phyloP scores from a whole-genome alignment of 208 protist genomes.

The Tritrichomonas musculus region DNA sequence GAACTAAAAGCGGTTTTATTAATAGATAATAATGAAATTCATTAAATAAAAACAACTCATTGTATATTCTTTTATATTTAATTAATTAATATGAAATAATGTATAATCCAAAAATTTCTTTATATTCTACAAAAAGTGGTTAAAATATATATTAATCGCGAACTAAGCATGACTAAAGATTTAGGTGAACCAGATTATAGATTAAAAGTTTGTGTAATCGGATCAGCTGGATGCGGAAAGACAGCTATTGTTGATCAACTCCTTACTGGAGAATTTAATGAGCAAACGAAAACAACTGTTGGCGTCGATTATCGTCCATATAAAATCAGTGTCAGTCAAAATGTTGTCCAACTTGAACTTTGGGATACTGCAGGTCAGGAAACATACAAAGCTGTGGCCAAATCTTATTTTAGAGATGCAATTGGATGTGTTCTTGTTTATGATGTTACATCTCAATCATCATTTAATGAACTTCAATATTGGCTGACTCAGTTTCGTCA shows the following conservation, averaged over 20 bases:
- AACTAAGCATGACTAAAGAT: too few relatives aligned
- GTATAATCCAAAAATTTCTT: too few relatives aligned
- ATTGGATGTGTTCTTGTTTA: conserved; percentile 25
- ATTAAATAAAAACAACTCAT: too few relatives aligned
- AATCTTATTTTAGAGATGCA: conserved; percentile 31
- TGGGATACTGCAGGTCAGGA: too few relatives aligned
- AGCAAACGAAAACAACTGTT: conserved; percentile 15
- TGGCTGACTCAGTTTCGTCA: background rate
- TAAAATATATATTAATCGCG: too few relatives aligned
- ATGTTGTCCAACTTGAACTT: background rate
- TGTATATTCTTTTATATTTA: too few relatives aligned
- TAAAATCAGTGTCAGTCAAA: background rate
- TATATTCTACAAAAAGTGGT: too few relatives aligned
- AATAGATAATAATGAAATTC: too few relatives aligned
- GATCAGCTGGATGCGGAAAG: background rate
- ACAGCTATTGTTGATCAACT: conserved; percentile 21
- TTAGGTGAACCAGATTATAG: conserved; percentile 13
- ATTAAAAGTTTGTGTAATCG: background rate
- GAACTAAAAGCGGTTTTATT: too few relatives aligned
- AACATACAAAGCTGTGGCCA: conserved; percentile 27
- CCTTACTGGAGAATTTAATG: background rate
- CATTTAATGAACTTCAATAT: background rate
- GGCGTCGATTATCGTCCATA: conserved; percentile 1
- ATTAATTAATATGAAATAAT: too few relatives aligned
- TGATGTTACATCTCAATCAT: background rate